Evolutionary conservation across 202 grass and related monocot species (phyloP), one percentile per base, ranked within the genome.

Genomic region (Digitaria exilis): DNA sequence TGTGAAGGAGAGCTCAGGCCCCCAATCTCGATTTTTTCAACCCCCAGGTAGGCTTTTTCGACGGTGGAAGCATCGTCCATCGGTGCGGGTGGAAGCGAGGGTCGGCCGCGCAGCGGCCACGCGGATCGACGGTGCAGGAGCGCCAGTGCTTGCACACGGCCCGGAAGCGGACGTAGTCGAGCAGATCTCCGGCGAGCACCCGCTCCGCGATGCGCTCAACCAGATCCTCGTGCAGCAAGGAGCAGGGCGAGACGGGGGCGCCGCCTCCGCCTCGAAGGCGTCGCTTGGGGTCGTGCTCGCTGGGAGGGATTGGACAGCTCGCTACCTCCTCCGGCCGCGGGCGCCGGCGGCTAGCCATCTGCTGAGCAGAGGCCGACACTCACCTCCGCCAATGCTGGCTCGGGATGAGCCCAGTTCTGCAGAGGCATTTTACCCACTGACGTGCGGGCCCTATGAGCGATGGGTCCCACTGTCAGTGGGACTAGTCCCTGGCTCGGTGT

Each of bases 151-250:
- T 17, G 69, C 69, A 51, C 0, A 2, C 8, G 16, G 69, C 69
- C 17, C 26, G 69, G 44, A 73, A 73, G 29, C 70, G 70, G 14
- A 54, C 70, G 10, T 71, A 71, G 25, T 71, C 68, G 13, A 49
- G 14, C 22, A 71, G 24, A 7, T 71, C 42, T 12, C 68, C 66
- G 68, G 68, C 24, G 21, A 71, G 68, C 12, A 71, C 68, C 39
- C 42, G 24, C 42, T n/a, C 13, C 4, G 12, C 43, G 42, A 71
- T 71, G 21, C 45, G 13, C 68, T 7, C 1, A 14, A 71, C 14
- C 42, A 48, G 13, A 18, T 71, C 68, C 43, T 7, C n/a, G 24
- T 11, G 68, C 42, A 71, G 24, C 14, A 43, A 30, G 42, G 22
- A 14, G 24, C 68, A 70, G 2, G 67, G 9, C 30, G 49, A 19